A percentile compares a stretch with the other conserved stretches of the same genome.
These are phyloP conservation scores for Gracilaria caudata DNA, from an alignment of 23 red algal species.

Conservation along the genomic window DNA sequence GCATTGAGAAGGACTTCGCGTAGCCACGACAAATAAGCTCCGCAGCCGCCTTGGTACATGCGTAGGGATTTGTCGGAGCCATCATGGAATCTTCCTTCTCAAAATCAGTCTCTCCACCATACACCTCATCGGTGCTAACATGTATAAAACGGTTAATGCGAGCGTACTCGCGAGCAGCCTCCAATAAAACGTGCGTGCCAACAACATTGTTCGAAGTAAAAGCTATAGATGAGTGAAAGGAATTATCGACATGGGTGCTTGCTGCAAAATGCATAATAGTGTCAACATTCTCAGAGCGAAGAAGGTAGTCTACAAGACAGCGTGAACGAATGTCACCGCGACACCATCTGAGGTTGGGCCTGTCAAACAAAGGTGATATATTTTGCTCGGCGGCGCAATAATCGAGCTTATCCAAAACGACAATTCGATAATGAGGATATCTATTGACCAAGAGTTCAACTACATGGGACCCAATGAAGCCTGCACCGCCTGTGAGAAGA, in stretches of 20 bases:
- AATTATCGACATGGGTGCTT: slow-evolving; percentile 95
- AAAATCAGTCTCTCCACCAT: slow-evolving; percentile 88
- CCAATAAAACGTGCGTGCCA: slow-evolving; percentile 92
- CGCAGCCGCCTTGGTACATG: slow-evolving; percentile 94
- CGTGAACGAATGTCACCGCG: slow-evolving; percentile 92
- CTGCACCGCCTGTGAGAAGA: slow-evolving; percentile 94
- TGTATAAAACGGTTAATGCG: slow-evolving; percentile 86
- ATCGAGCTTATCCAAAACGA: slow-evolving; percentile 92
- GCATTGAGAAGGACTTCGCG: slow-evolving; percentile 90
- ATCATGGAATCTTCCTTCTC: slow-evolving; percentile 86
- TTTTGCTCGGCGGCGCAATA: slow-evolving; percentile 91
- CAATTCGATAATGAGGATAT: slow-evolving; percentile 80
- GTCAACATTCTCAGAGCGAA: slow-evolving; percentile 86
- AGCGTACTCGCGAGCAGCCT: slow-evolving; percentile 84
- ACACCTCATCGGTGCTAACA: slow-evolving; percentile 98
- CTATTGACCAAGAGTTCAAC: slow-evolving; percentile 71
- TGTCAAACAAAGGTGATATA: slow-evolving; percentile 46
- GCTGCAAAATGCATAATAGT: slow-evolving; percentile 99
- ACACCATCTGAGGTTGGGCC: slow-evolving; percentile 84
- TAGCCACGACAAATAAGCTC: slow-evolving; percentile 93
- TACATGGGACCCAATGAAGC: slow-evolving; percentile 98
- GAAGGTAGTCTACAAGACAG: slow-evolving; percentile 85
- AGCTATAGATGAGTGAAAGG: slow-evolving; percentile 86
- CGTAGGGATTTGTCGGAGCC: slow-evolving; percentile 97
- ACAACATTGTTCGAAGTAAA: slow-evolving; percentile 97